phyloP scores from a whole-genome alignment of 306 rosid genomes.

The Myrica gale region DNA sequence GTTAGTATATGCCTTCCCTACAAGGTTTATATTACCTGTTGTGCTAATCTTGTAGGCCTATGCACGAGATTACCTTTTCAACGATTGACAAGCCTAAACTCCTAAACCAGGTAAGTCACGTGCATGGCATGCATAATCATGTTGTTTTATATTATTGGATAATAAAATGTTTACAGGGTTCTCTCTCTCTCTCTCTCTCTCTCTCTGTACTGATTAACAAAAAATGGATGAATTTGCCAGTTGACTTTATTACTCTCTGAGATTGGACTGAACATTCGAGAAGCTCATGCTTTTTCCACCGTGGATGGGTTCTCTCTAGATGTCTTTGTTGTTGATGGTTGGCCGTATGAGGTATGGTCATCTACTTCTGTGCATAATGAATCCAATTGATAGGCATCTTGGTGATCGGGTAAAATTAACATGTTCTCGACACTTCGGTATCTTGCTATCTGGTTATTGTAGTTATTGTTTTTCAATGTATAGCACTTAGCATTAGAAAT shows the following conservation, averaged over 20 bases:
- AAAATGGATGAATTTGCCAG: constrained; percentile 47
- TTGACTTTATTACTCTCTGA: constrained; percentile 86
- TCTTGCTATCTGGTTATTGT: constrained; percentile 16
- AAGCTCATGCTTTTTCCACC: constrained; percentile 99
- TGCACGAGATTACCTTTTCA: constrained; percentile 97
- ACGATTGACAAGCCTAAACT: constrained; percentile 91
- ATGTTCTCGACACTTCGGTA: constrained; percentile 17
- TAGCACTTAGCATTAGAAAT: constrained; percentile 1
- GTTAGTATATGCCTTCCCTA: constrained; percentile 1
- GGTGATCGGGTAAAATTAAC: constrained; percentile 22
- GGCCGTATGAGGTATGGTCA: constrained; percentile 78
- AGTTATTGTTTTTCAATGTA: constrained; percentile 18
- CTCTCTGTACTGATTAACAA: constrained; percentile 9
- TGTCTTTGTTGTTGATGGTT: constrained; percentile 95
- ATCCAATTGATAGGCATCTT: constrained; percentile 14
- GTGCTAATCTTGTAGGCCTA: constrained; percentile 59
- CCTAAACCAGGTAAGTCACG: constrained; percentile 81
- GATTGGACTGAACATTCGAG: constrained; percentile 93
- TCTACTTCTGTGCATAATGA: constrained; percentile 20
- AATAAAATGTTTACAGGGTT: constrained; percentile 16
- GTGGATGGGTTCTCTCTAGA: constrained; percentile 94
- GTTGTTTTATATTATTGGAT: constrained; percentile 12
- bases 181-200: constrained; percentile 21
- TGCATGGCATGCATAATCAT: constrained; percentile 8
- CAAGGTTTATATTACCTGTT: background rate